These are phyloP conservation scores for Lomentospora prolificans DNA, from an alignment of 2,329 filamentous ascomycete genomes.

Conservation along the genomic window DNA sequence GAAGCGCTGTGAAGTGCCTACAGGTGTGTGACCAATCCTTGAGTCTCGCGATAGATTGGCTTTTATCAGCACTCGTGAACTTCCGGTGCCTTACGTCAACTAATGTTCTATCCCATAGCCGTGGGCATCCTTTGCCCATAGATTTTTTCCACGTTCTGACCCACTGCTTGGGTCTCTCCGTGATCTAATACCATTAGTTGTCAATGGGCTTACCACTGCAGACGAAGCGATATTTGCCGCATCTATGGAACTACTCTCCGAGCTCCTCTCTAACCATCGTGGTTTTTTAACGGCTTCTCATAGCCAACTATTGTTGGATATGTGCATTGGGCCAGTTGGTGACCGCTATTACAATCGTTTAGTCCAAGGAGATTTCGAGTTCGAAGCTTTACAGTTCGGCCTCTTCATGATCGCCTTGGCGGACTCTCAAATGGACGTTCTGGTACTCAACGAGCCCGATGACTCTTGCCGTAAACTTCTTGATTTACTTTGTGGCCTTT, in stretches of 20 bases:
- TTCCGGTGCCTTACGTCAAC: too few species aligned
- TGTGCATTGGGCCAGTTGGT: conserved; percentile 54
- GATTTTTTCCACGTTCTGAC: conserved; percentile 39
- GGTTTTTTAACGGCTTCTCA: conserved; percentile 51
- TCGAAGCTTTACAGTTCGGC: conserved; percentile 55
- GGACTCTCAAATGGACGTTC: conserved; percentile 50
- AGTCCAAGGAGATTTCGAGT: conserved; percentile 50
- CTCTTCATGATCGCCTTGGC: conserved; percentile 60
- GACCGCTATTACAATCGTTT: conserved; percentile 44
- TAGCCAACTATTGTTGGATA: conserved; percentile 43
- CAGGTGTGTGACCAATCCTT: conserved; percentile 34
- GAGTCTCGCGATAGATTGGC: background rate
- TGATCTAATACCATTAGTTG: conserved; percentile 47
- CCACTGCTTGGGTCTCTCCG: conserved; percentile 50
- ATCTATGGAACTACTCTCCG: conserved; percentile 54
- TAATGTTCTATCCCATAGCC: too few species aligned
- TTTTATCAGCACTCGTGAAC: too few species aligned
- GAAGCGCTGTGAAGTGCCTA: conserved; percentile 50
- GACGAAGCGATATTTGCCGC: conserved; percentile 48
- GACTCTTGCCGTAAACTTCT: conserved; percentile 44
- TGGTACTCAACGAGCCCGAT: conserved; percentile 42
- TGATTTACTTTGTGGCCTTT: conserved; percentile 50
- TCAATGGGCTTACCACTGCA: conserved; percentile 36
- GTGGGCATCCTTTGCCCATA: conserved; percentile 1
- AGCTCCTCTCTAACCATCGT: conserved; percentile 55